Evolutionary conservation across 768 basidiomycete genomes (phyloP), one percentile per base, ranked within the genome.

Genomic region (Pleurotus salmoneostramineus): DNA sequence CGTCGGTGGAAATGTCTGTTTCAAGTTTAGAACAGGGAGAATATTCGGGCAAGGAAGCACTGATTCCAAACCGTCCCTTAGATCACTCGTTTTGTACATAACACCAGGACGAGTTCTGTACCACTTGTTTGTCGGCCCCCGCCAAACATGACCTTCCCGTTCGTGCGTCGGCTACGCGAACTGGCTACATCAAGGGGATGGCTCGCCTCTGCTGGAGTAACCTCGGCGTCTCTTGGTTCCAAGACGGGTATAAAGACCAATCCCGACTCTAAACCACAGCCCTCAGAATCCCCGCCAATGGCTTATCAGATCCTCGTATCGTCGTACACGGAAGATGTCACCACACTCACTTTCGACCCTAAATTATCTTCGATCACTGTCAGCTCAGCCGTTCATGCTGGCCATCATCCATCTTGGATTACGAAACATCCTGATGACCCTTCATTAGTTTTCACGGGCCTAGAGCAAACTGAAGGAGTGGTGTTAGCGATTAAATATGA

Each of bases 381-480:
- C 34, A 63, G 72, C 10, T 78, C 82, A 3, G 61, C 76, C 12
- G 64, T 83, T 51, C 65, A 68, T 6, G 81, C 84, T 36, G 87
- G 88, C 31, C 70, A 77, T 62, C 82, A 83, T 63, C 88, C 91
- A 0, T 91, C 90, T 4, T 94, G 92, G 92, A 77, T 95, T 60
- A 80, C 85, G 8, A 71, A 74, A 5, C 81, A 88, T 64, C 84
- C 85, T 0, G 69, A 66, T 0, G 80, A 87, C 60, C 74, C 71
- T 45, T 80, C 82, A 3, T 63, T 92, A 31, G 73, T 91, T 34
- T 87, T 86, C 64, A 74, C 89, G 8, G 85, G 79, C 0, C 74
- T 92, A 15, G 87, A 92, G 63, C 82, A 87, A 59, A 61, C 76
- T 0, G 81, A 88, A n/a, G 91, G 93, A 11, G 76, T 77, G 67